Base-by-base conservation (phyloP, 805 yeast genomes). In the Teunomyces barrocoloradensis region DNA sequence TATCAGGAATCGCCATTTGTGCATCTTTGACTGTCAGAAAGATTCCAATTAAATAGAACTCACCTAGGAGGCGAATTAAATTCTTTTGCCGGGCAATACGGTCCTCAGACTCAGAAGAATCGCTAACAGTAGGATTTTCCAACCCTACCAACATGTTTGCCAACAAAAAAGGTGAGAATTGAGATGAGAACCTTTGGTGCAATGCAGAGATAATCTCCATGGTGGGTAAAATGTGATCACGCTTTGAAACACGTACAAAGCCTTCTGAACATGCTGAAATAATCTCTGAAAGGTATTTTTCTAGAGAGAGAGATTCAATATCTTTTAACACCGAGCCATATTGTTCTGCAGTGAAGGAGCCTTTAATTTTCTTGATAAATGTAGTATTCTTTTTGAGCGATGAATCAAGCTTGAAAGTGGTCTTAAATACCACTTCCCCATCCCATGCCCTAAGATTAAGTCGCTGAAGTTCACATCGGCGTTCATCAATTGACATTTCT, bases 371-470 rank as follows among this genome's bases (percentile, higher is more conserved):
- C 60, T 84, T 86, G 43, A 89, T 82, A 58, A 88, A 87, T 0
- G 89, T 85, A 3, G 89, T 81, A 60, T 91, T 88, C 62, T 85
- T 87, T 71, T 90, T 90, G 53, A 90, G 70, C 47, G 91, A 85
- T 0, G 95, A 72, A 60, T 90, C 96, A 7, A 82, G 63, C 51
- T 77, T 79, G 11, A 52, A 23, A 1, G 58, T 52, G 5, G 53
- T 44, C 7, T 38, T 17, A 18, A 55, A 52, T 12, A 50, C 49
- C 12, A 25, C 45, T 18, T 67, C 76, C 0, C 82, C 86, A 30
- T 64, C 60, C 87, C 88, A 82, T 1, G 85, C 84, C 45, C 60
- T 55, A 0, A 48, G 35, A 55, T 84, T 84, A 21, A 72, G 54
- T 15, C 65, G 67, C 28, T 53, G 53, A 5, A 80, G 63, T 43